A percentile compares a stretch with the other conserved stretches of the same genome.
phyloP scores from a whole-genome alignment of 2,329 filamentous ascomycete genomes.

The Claviceps monticola region DNA sequence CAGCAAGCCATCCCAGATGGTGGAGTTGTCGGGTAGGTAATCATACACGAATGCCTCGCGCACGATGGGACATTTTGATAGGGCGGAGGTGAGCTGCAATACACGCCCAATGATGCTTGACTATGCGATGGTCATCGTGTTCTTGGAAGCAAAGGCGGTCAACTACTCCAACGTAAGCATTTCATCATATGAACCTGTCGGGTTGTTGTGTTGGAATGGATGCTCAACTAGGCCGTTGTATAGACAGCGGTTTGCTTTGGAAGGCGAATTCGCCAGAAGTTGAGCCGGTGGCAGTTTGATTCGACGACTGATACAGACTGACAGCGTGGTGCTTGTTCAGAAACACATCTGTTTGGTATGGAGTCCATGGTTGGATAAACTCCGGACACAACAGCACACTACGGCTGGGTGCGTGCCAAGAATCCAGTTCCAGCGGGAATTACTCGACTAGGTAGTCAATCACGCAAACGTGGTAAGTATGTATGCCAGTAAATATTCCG shows the following conservation, averaged over 20 bases:
- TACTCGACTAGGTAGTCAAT: not conserved
- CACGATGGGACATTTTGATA: no score
- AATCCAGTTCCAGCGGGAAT: not conserved
- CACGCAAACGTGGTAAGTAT: not conserved
- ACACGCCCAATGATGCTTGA: not conserved
- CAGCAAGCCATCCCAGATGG: not conserved
- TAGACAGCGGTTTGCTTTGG: not conserved
- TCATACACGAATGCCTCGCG: not conserved
- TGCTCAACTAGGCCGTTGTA: not conserved
- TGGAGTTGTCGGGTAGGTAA: not conserved
- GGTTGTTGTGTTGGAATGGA: not conserved
- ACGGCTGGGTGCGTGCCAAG: not conserved
- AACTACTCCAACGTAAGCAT: not conserved
- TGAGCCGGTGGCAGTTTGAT: not conserved
- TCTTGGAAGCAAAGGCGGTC: not conserved
- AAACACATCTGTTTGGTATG: not conserved
- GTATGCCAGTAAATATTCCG: not conserved
- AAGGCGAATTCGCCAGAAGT: not conserved
- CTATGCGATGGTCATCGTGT: not conserved
- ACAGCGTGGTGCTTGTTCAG: not conserved
- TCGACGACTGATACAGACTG: no score
- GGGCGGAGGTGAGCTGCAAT: not conserved
- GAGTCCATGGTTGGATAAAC: not conserved
- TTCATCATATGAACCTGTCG: not conserved
- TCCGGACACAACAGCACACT: not conserved